Evolutionary conservation across 2,329 filamentous ascomycete genomes (phyloP).

Genomic region (Dissoconium aciculare): DNA sequence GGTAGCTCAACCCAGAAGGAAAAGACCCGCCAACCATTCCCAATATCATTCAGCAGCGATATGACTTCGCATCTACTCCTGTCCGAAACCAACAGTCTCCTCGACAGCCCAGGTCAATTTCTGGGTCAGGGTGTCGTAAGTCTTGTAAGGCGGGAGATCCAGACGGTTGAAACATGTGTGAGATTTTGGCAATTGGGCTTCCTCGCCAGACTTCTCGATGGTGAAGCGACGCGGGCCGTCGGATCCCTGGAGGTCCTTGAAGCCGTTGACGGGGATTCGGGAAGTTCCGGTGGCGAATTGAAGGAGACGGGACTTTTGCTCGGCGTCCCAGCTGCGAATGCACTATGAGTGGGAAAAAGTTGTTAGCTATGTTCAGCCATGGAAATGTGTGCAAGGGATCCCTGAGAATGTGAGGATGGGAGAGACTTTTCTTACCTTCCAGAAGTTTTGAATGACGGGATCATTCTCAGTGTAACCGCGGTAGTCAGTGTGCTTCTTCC

Average conservation of each 20-base stretch:
- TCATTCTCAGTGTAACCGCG: constrained; percentile 96
- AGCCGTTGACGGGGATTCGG: constrained; percentile 95
- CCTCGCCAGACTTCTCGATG: constrained; percentile 92
- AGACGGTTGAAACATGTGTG: constrained; percentile 99
- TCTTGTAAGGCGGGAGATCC: constrained; percentile 87
- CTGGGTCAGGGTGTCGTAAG: constrained; percentile 63
- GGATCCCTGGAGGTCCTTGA: constrained; percentile 96
- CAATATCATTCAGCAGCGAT: no score
- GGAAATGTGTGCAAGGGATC: not conserved
- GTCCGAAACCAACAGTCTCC: constrained; percentile 96
- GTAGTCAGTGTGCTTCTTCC: constrained; percentile 99
- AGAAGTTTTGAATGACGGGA: constrained; percentile 96
- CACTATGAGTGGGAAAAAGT: constrained; percentile 40
- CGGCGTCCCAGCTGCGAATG: constrained; percentile 90
- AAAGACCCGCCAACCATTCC: no score
- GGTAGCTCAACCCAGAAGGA: no score
- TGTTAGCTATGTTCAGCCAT: constrained; percentile 10
- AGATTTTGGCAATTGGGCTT: constrained; percentile 81
- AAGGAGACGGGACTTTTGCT: constrained; percentile 89
- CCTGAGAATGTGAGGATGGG: no score
- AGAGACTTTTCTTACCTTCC: constrained; percentile 56
- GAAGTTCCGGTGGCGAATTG: constrained; percentile 97
- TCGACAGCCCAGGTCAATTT: constrained; percentile 96
- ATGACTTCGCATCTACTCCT: constrained; percentile 83
- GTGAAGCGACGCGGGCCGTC: constrained; percentile 92